Percentiles rank a stretch among this genome's conserved stretches.
phyloP scores from a whole-genome alignment of 805 yeast genomes.

The Candida maesae region DNA sequence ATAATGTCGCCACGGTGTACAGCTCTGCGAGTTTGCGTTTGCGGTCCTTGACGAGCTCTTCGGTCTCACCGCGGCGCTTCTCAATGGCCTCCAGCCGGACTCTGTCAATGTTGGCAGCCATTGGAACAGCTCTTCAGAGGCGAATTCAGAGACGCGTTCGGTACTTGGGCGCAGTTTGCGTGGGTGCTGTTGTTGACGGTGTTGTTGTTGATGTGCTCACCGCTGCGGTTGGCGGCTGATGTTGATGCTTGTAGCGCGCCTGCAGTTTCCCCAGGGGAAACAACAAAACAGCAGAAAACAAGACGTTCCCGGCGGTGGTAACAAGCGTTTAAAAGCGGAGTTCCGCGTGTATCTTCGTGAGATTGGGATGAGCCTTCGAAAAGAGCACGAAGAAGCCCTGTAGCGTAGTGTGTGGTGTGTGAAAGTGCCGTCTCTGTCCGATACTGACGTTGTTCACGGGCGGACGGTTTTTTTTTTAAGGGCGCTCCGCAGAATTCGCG shows the following conservation, averaged over 20 bases:
- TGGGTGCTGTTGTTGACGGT: not conserved
- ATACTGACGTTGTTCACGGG: not conserved
- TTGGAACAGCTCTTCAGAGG: not conserved
- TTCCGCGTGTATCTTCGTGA: too few species aligned
- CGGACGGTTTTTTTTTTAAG: not conserved
- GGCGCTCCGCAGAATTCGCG: not conserved
- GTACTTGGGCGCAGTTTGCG: not conserved
- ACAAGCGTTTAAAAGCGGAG: too few species aligned
- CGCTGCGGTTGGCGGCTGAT: too few species aligned
- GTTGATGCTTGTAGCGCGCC: too few species aligned
- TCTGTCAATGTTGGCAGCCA: conserved; percentile 18
- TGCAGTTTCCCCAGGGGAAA: too few species aligned
- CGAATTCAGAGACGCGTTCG: not conserved
- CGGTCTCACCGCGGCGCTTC: conserved; percentile 33
- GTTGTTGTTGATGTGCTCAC: not conserved
- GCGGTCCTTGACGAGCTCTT: conserved; percentile 44
- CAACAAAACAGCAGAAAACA: not conserved
- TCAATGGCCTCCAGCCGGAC: conserved; percentile 45
- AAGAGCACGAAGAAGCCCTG: not conserved
- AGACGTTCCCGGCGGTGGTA: too few species aligned
- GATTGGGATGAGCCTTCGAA: not conserved
- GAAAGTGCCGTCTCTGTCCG: too few species aligned
- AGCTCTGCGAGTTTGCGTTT: conserved; percentile 59
- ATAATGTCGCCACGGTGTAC: conserved; percentile 53
- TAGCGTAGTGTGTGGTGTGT: not conserved